Base-by-base conservation (phyloP, 2,329 filamentous ascomycete genomes). In the Elsinoe perseae region DNA sequence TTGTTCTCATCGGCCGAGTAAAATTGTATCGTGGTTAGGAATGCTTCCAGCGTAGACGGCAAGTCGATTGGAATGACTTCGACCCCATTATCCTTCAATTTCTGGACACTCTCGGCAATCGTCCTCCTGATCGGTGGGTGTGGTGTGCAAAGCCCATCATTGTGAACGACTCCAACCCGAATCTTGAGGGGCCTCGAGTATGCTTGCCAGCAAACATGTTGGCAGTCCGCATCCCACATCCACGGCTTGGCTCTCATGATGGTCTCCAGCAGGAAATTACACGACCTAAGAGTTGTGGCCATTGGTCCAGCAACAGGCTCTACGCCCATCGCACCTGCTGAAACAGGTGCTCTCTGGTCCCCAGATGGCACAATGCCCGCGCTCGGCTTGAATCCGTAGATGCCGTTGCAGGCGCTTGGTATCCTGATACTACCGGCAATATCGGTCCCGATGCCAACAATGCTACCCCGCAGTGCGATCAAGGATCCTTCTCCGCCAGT, bases 381-480 rank as follows among this genome's bases (percentile, higher is more conserved):
- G 28, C 54, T 63, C 2, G 63, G 63, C 28, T 60, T 59, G 58
- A 67, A 64, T 4, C 66, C 67, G 42, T 64, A 68, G 21, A 66
- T 65, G 7, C 67, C 68, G 50, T 71, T 70, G 71, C 91, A 91
- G 64, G 95, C 90, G 56, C 95, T 87, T 69, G 87, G 92, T 67
- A 96, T 93, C 64, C 84, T 82, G 65, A 95, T 84, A 55, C 70
- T 74, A 1, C 78, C 78, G 1, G 75, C 78, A 46, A 85, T 76
- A 67, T 86, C 83, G 0, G 83, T 85, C 0, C 81, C 82, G 10
- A 85, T 73, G 1, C 84, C 84, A 1, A 86, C 63, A 54, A 81
- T 72, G 28, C 73, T 78, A 0, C 82, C 82, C 25, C 75, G 73
- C 72, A 85, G 76, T 3, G 77, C 78, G 18, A 85, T 62, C 8